phyloP scores from a whole-genome alignment of 768 basidiomycete species.

The Serendipita sp. region DNA sequence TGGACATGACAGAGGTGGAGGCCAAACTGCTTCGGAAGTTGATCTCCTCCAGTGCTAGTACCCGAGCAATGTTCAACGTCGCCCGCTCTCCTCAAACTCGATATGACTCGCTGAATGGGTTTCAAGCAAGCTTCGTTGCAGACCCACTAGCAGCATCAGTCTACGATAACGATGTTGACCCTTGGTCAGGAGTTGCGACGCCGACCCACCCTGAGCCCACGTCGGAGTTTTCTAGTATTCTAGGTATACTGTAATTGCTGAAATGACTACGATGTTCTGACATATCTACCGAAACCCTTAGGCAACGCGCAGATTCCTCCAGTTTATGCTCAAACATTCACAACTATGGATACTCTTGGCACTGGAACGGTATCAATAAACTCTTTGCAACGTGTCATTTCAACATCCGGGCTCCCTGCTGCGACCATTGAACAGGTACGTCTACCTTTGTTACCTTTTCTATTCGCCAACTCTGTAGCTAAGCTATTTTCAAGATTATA shows the following conservation, averaged over 20 bases:
- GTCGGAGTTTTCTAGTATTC: constrained; percentile 10
- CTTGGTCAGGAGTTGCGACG: constrained; percentile 9
- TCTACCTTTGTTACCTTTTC: constrained; percentile 1
- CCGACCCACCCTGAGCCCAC: constrained; percentile 10
- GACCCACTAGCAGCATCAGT: constrained; percentile 9
- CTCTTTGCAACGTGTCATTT: constrained; percentile 61
- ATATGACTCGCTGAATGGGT: not conserved
- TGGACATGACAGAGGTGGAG: not conserved
- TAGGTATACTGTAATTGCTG: constrained; percentile 7
- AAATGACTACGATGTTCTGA: not conserved
- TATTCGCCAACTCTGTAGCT: constrained; percentile 2
- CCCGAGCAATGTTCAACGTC: constrained; percentile 4
- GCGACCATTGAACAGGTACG: constrained; percentile 65
- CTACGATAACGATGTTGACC: constrained; percentile 8
- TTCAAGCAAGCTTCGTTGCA: not conserved
- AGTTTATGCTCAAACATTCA: constrained; percentile 58
- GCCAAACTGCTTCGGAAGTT: not conserved
- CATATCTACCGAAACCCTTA: constrained; percentile 16
- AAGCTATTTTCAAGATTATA: constrained; percentile 44
- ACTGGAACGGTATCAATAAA: constrained; percentile 70
- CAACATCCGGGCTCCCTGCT: constrained; percentile 64
- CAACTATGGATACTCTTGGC: constrained; percentile 50
- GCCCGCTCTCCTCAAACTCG: not conserved
- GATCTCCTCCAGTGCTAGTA: not conserved
- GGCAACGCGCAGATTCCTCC: constrained; percentile 68